Evolutionary conservation across 2,329 filamentous ascomycete species (phyloP).

Genomic region (Arthrobotrys entomopaga): DNA sequence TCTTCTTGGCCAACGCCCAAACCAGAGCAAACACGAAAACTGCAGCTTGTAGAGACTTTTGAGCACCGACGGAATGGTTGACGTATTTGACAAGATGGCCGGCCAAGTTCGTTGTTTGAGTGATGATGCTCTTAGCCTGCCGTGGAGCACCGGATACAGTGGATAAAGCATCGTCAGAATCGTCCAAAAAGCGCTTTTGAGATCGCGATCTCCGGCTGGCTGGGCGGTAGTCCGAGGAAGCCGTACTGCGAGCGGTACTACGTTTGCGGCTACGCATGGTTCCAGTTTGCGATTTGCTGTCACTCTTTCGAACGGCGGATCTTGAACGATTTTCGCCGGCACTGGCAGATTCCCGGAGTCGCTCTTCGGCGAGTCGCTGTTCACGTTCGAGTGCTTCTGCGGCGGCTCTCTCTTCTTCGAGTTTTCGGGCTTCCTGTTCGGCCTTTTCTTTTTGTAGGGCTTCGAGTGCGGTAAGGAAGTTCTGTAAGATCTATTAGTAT

Average conservation of each 20-base stretch:
- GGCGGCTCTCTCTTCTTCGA: conserved; percentile 72
- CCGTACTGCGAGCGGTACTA: conserved; percentile 68
- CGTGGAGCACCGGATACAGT: conserved; percentile 43
- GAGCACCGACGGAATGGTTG: conserved; percentile 67
- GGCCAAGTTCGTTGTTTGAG: conserved; percentile 55
- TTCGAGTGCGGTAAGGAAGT: conserved; percentile 86
- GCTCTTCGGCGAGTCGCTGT: conserved; percentile 63
- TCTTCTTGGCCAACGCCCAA: conserved; percentile 77
- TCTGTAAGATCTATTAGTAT: conserved; percentile 66
- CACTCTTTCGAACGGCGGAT: conserved; percentile 67
- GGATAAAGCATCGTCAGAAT: conserved; percentile 46
- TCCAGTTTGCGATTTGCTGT: conserved; percentile 64
- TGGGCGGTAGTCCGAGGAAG: conserved; percentile 54
- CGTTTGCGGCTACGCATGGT: conserved; percentile 68
- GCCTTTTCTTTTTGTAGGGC: conserved; percentile 84
- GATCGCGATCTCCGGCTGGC: conserved; percentile 52
- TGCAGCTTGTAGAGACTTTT: conserved; percentile 71
- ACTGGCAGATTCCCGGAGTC: conserved; percentile 61
- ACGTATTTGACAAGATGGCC: conserved; percentile 57
- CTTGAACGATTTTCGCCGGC: conserved; percentile 68
- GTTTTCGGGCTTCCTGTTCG: conserved; percentile 73
- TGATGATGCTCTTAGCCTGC: conserved; percentile 34
- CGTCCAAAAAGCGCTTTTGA: conserved; percentile 40
- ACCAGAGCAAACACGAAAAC: conserved; percentile 83
- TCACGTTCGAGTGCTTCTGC: conserved; percentile 68